Conservation (phyloP, 108 stramenopile species). For the Pseudonitzschia multiseries region DNA sequence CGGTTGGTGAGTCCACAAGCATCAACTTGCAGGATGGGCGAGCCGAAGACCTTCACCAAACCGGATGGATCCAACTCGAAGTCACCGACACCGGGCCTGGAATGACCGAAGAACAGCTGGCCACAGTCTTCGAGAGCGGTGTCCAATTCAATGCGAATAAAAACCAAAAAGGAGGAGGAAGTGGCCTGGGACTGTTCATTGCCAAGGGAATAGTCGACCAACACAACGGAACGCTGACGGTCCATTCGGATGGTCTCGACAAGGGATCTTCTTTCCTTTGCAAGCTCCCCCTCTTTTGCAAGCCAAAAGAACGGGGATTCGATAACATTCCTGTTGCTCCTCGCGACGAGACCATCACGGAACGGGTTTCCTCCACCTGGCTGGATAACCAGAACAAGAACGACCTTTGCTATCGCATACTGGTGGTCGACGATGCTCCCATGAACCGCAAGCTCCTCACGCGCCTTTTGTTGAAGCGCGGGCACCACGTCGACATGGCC, state of each 20-base stretch:
- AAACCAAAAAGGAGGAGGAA: constrained; percentile 55
- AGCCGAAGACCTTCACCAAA: constrained; percentile 5
- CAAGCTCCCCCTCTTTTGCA: constrained; percentile 42
- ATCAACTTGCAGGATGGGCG: constrained; percentile 22
- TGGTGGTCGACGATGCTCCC: constrained; percentile 36
- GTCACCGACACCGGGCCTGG: constrained; percentile 53
- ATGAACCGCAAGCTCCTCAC: constrained; percentile 42
- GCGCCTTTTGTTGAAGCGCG: constrained; percentile 29
- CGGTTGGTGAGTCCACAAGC: background rate
- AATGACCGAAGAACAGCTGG: constrained; percentile 38
- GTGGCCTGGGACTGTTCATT: constrained; percentile 65
- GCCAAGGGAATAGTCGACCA: constrained; percentile 48
- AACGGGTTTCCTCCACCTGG: background rate
- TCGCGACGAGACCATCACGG: background rate
- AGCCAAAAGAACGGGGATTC: background rate
- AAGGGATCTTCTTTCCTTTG: constrained; percentile 35
- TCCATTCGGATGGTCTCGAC: constrained; percentile 39
- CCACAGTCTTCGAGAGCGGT: constrained; percentile 40
- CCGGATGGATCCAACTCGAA: constrained; percentile 31
- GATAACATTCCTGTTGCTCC: background rate
- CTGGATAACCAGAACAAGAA: background rate
- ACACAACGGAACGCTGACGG: constrained; percentile 45
- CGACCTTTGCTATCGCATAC: constrained; percentile 11
- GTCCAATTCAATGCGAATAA: constrained; percentile 58
- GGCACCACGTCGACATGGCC: constrained; percentile 35